phyloP scores from a whole-genome alignment of 257 asterid genomes.

The Salvia miltiorrhiza region DNA sequence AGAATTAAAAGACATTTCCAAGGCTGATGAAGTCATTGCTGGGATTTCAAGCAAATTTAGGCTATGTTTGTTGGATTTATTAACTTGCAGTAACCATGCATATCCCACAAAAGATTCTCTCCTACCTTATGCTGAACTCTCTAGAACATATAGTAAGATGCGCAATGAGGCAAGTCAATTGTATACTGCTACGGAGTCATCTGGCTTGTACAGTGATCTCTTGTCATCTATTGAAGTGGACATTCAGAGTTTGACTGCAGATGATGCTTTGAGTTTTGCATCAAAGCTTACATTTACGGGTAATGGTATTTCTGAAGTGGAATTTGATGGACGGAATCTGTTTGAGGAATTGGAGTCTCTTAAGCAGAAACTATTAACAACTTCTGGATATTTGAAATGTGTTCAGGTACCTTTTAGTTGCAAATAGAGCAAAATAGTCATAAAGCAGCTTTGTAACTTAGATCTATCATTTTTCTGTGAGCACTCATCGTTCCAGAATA shows the following conservation, averaged over 20 bases:
- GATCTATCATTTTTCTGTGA: not conserved
- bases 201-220: constrained; percentile 59
- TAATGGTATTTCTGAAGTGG: constrained; percentile 43
- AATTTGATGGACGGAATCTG: constrained; percentile 48
- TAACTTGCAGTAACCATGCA: constrained; percentile 88
- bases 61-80: constrained; percentile 62
- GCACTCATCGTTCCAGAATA: not conserved
- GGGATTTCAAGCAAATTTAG: constrained; percentile 63
- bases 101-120: constrained; percentile 81
- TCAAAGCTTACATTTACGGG: constrained; percentile 53
- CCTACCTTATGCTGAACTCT: constrained; percentile 89
- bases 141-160: constrained; percentile 92
- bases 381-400: constrained; percentile 95
- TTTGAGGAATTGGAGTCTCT: constrained; percentile 81
- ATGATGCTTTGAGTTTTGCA: constrained; percentile 80
- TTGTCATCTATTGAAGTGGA: constrained; percentile 51
- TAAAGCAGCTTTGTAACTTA: not conserved
- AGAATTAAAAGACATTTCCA: constrained; percentile 50
- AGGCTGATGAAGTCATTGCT: constrained; percentile 45
- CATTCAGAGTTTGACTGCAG: constrained; percentile 68
- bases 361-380: constrained; percentile 83
- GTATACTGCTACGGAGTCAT: constrained; percentile 54
- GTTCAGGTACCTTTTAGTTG: constrained; percentile 64
- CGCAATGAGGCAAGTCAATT: constrained; percentile 85
- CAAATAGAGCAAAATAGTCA: not conserved